phyloP scores from a whole-genome alignment of 164 flowering plant species.

The Chloranthus sessilifolius region DNA sequence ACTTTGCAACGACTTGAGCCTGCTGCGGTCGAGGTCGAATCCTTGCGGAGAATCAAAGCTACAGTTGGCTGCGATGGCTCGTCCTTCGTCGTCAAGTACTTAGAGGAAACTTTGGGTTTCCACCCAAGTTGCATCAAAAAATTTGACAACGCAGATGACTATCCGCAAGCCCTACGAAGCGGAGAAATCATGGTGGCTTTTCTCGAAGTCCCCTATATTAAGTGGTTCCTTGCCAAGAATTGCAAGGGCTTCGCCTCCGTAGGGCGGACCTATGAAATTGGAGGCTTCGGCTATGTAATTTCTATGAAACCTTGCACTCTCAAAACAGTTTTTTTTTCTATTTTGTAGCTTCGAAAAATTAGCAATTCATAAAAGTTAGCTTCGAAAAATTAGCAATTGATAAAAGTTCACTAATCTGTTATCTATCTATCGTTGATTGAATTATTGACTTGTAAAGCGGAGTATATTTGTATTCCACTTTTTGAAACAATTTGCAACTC shows the following conservation, averaged over 20 bases:
- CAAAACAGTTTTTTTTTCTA: neutral
- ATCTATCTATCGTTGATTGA: too few species aligned
- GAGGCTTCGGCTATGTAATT: constrained; percentile 48
- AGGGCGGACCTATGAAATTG: constrained; percentile 28
- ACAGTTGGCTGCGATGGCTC: constrained; percentile 19
- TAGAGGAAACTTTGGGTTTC: constrained; percentile 17
- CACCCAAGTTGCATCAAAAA: constrained; percentile 12
- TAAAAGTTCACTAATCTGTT: too few species aligned
- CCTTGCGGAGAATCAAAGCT: constrained; percentile 11
- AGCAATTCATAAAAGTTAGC: too few species aligned
- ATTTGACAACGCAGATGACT: constrained; percentile 1
- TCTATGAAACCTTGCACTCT: neutral
- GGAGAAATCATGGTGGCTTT: constrained; percentile 27
- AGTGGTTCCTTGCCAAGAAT: constrained; percentile 25
- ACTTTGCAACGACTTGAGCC: constrained; percentile 3
- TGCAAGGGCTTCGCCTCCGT: constrained; percentile 23
- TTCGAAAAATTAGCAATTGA: too few species aligned
- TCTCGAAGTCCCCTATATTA: constrained; percentile 21
- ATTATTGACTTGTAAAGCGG: too few species aligned
- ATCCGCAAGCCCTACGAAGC: constrained; percentile 15
- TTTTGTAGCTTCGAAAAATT: too few species aligned
- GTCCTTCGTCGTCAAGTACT: constrained; percentile 18
- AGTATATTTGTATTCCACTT: too few species aligned
- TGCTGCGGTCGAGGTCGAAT: neutral
- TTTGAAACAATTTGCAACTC: too few species aligned